Percentiles rank a stretch among this genome's conserved stretches.
Conservation (phyloP, 148 eudicot species). For the Chenopodium berlandieri region DNA sequence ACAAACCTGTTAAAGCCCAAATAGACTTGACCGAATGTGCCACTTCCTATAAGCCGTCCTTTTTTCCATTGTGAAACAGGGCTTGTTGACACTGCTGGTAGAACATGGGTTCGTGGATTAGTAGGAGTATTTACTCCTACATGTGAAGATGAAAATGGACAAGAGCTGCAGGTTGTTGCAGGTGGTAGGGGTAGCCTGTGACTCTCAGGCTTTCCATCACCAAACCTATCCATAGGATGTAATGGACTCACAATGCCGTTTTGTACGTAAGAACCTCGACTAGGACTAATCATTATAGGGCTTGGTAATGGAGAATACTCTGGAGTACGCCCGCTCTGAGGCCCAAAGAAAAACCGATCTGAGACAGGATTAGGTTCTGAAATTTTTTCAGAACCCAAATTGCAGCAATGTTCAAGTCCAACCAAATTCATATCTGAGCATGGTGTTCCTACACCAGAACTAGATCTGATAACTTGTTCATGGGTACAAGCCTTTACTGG, state of each 20-base stretch:
- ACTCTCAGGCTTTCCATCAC: slow-evolving; percentile 56
- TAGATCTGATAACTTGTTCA: slow-evolving; percentile 52
- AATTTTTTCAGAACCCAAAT: slow-evolving; percentile 78
- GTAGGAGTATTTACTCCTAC: slow-evolving; percentile 59
- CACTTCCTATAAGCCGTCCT: slow-evolving; percentile 53
- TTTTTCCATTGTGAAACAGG: slow-evolving; percentile 64
- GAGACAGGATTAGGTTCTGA: slow-evolving; percentile 73
- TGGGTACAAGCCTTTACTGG: slow-evolving; percentile 59
- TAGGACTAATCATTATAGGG: slow-evolving; percentile 78
- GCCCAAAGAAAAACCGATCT: slow-evolving; percentile 55
- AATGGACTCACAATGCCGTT: slow-evolving; percentile 78
- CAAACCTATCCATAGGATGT: slow-evolving; percentile 58
- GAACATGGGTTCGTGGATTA: slow-evolving; percentile 57
- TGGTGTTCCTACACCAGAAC: slow-evolving; percentile 45
- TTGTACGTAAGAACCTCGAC: slow-evolving; percentile 67
- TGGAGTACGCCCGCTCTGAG: slow-evolving; percentile 76
- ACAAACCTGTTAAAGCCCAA: slow-evolving; percentile 54
- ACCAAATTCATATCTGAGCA: slow-evolving; percentile 58
- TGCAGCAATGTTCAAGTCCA: slow-evolving; percentile 76
- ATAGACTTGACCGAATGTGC: slow-evolving; percentile 60
- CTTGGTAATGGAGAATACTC: slow-evolving; percentile 84
- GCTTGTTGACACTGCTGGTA: slow-evolving; percentile 54
- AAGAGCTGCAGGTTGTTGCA: slow-evolving; percentile 37
- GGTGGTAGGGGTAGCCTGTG: slow-evolving; percentile 87
- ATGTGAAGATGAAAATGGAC: slow-evolving; percentile 50